These are phyloP conservation scores for Venturia pyrina DNA, from an alignment of 2,329 filamentous ascomycete species.

Conservation along the genomic window DNA sequence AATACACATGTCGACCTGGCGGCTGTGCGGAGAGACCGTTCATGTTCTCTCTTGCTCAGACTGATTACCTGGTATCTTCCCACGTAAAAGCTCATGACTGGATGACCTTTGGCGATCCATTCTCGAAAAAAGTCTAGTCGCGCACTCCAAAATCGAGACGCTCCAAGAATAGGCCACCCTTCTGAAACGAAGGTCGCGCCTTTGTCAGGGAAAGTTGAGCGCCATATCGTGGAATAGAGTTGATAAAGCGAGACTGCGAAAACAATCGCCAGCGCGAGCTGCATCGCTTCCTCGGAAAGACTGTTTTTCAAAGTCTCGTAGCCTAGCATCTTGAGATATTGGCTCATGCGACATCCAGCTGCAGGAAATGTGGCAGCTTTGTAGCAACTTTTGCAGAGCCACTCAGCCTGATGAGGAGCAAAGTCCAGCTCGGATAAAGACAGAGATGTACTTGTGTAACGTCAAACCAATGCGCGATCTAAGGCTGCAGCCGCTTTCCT, in stretches of 20 bases:
- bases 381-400: too few species aligned
- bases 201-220: background rate
- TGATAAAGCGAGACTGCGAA: background rate
- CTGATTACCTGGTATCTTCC: too few species aligned
- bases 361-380: background rate
- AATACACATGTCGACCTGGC: background rate
- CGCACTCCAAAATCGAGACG: background rate
- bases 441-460: too few species aligned
- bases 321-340: too few species aligned
- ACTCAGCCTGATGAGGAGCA: too few species aligned
- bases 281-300: background rate
- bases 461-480: too few species aligned
- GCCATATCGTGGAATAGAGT: background rate
- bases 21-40: background rate
- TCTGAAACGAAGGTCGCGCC: background rate
- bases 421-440: too few species aligned
- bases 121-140: background rate
- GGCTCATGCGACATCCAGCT: background rate
- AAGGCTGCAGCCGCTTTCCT: too few species aligned
- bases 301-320: too few species aligned
- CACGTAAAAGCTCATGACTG: too few species aligned
- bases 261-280: background rate
- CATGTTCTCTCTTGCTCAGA: too few species aligned
- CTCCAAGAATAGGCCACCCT: background rate
- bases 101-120: too few species aligned